Conservation (phyloP, 225 moss, liverwort and hornwort species). For the Pseudisothecium myosuroides region DNA sequence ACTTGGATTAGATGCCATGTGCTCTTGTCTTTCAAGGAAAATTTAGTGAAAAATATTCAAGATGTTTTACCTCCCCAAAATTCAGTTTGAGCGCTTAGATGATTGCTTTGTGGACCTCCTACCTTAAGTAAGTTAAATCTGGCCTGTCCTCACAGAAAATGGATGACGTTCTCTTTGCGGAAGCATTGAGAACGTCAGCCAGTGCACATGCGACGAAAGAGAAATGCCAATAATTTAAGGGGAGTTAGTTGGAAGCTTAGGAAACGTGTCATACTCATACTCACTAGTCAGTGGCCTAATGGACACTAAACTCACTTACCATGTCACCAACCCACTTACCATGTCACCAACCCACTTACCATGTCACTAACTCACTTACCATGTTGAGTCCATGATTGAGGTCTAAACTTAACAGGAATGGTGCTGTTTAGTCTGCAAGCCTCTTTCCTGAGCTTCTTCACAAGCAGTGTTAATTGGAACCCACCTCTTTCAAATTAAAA, state of each 20-base stretch:
- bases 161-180: neutral
- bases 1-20: too few relatives aligned
- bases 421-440: neutral
- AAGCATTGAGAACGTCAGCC: neutral
- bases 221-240: neutral
- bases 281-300: neutral
- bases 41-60: too few relatives aligned
- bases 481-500: neutral
- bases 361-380: neutral
- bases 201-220: neutral
- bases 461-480: neutral
- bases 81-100: too few relatives aligned
- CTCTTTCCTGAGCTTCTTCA: neutral
- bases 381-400: neutral
- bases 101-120: too few relatives aligned
- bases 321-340: too few relatives aligned
- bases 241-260: neutral
- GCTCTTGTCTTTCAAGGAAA: too few relatives aligned
- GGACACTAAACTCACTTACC: neutral
- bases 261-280: neutral
- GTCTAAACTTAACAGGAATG: neutral
- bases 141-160: neutral
- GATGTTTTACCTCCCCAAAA: too few relatives aligned
- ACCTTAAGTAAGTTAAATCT: too few relatives aligned
- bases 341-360: too few relatives aligned